phyloP scores from a whole-genome alignment of 495 filamentous ascomycete species.

The Neurospora sp. region DNA sequence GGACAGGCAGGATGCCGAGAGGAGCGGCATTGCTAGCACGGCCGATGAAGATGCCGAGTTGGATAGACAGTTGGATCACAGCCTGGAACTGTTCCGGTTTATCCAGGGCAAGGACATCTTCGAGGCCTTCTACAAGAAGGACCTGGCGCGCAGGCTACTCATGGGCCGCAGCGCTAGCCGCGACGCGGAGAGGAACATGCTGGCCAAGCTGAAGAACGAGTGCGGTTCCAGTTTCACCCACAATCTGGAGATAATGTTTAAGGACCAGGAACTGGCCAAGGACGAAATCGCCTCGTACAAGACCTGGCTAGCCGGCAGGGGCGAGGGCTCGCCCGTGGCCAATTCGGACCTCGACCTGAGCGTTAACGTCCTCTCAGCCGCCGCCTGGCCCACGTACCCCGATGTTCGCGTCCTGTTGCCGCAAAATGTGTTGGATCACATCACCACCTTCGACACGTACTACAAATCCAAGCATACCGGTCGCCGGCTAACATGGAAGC shows the following conservation, averaged over 20 bases:
- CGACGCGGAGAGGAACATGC: constrained; percentile 93
- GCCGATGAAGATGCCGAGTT: constrained; percentile 86
- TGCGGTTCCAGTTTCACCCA: constrained; percentile 90
- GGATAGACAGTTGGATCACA: constrained; percentile 80
- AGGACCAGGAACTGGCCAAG: constrained; percentile 81
- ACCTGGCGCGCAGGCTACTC: constrained; percentile 77
- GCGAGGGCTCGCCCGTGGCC: constrained; percentile 32
- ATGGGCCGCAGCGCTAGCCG: constrained; percentile 86
- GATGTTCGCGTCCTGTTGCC: constrained; percentile 72
- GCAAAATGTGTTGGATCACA: constrained; percentile 52
- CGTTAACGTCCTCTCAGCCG: constrained; percentile 75
- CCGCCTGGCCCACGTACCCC: constrained; percentile 88
- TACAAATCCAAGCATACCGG: constrained; percentile 84
- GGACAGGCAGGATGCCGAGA: constrained; percentile 41
- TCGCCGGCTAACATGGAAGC: constrained; percentile 82
- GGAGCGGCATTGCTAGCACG: constrained; percentile 43
- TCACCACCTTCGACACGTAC: constrained; percentile 65
- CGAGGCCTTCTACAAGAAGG: constrained; percentile 97
- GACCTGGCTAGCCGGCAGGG: constrained; percentile 28
- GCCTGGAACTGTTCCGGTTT: constrained; percentile 89
- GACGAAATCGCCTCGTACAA: constrained; percentile 79
- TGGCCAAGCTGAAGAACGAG: constrained; percentile 80
- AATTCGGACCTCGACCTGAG: constrained; percentile 60
- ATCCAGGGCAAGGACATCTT: constrained; percentile 97
- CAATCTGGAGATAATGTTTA: constrained; percentile 98